These are phyloP conservation scores for Aspergillus pseudoviridinutans DNA, from an alignment of 2,329 filamentous ascomycete species.

Conservation along the genomic window DNA sequence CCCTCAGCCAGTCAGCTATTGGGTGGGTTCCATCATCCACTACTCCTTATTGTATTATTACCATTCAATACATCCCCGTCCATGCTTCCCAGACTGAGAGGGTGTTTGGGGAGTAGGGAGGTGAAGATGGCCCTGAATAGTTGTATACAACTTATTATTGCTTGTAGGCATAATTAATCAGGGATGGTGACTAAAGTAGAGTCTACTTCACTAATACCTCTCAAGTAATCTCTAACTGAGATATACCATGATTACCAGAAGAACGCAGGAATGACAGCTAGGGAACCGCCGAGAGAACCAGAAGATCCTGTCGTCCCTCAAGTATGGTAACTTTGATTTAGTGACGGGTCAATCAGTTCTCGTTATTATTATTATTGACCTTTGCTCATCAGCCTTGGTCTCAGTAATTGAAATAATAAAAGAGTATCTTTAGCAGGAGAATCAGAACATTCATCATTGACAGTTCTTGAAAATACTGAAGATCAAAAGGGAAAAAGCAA, in stretches of 20 bases:
- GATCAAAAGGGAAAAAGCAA: background rate
- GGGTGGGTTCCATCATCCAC: background rate
- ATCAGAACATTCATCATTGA: background rate
- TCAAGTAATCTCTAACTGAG: no score
- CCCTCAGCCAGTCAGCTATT: background rate
- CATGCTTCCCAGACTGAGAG: background rate
- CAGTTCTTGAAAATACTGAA: background rate
- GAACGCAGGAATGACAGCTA: background rate
- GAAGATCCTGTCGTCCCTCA: constrained; percentile 8
- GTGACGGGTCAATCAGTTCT: constrained; percentile 9
- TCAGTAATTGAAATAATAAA: no score
- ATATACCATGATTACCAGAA: no score
- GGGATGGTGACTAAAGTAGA: no score
- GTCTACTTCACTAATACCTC: no score
- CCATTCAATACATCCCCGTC: background rate
- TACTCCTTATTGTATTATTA: no score
- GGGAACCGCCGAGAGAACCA: constrained; percentile 6
- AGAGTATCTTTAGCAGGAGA: no score
- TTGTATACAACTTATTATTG: no score
- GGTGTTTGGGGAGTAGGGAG: background rate
- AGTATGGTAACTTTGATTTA: constrained; percentile 17
- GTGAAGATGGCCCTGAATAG: background rate
- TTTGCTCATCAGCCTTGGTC: background rate
- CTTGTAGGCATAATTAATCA: no score
- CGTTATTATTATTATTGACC: background rate